A percentile compares a stretch with the other conserved stretches of the same genome.
phyloP scores from a whole-genome alignment of 164 flowering plant species.

The Magnolia changhungtana region DNA sequence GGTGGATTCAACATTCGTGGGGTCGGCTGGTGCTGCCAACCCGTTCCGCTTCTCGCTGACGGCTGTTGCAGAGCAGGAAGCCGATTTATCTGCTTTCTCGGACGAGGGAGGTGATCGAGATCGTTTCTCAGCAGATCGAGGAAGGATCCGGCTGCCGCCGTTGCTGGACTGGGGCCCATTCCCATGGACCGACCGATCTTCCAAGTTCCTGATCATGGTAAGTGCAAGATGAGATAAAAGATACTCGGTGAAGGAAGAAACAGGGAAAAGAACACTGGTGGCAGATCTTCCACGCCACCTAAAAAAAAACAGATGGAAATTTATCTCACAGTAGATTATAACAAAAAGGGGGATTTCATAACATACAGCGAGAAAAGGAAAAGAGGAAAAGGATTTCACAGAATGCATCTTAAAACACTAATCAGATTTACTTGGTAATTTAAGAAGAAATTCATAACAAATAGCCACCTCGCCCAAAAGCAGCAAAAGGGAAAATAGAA shows the following conservation, averaged over 20 bases:
- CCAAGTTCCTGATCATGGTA: slow-evolving; percentile 22
- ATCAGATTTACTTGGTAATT: too few species aligned
- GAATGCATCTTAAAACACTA: background rate
- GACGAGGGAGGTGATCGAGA: slow-evolving; percentile 15
- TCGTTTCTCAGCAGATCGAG: slow-evolving; percentile 24
- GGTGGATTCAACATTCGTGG: slow-evolving; percentile 9
- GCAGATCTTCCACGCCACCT: background rate
- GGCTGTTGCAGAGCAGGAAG: background rate
- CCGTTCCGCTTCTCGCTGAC: slow-evolving; percentile 13
- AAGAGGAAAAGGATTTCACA: background rate
- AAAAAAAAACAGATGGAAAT: background rate
- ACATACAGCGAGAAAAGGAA: background rate
- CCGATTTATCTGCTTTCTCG: slow-evolving; percentile 17
- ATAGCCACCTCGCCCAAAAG: background rate
- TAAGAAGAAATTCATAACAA: background rate
- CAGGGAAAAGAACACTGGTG: background rate
- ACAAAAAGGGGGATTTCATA: background rate
- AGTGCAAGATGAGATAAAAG: background rate
- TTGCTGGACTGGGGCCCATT: slow-evolving; percentile 17
- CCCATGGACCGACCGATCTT: slow-evolving; percentile 20
- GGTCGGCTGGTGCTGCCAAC: background rate
- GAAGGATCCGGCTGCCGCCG: background rate
- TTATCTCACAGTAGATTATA: background rate
- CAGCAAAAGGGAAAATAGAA: background rate
- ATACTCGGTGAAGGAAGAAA: background rate